These are phyloP conservation scores for Bryoerythrophyllum caledonicum DNA, from an alignment of 225 moss, liverwort and hornwort species.

Conservation along the genomic window DNA sequence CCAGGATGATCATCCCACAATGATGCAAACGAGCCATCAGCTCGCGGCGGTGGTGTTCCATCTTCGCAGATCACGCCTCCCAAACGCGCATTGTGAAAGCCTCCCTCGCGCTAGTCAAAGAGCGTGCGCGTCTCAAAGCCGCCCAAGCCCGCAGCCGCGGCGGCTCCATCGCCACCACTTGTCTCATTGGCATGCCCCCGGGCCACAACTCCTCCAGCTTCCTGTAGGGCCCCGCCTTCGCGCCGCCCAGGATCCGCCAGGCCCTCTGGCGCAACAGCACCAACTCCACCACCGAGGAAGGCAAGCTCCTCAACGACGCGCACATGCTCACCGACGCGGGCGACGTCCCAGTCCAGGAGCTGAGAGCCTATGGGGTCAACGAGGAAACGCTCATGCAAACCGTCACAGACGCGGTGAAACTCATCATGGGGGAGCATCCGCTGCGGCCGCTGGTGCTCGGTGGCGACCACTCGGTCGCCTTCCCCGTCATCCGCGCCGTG, in stretches of 20 bases:
- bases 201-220: neutral
- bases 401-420: slow-evolving; percentile 61
- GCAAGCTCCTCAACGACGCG: slow-evolving; percentile 57
- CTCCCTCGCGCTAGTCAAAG: slow-evolving; percentile 51
- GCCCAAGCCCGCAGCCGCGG: slow-evolving; percentile 51
- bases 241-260: slow-evolving; percentile 68
- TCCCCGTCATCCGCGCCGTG: slow-evolving; percentile 60
- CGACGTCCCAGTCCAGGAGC: slow-evolving; percentile 71
- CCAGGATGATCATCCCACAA: too few species aligned
- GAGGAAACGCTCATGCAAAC: slow-evolving; percentile 64
- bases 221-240: slow-evolving; percentile 32
- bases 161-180: slow-evolving; percentile 58
- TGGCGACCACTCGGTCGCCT: slow-evolving; percentile 74
- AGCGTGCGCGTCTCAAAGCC: slow-evolving; percentile 59
- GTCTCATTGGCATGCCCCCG: slow-evolving; percentile 34
- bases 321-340: slow-evolving; percentile 65
- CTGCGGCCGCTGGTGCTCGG: slow-evolving; percentile 66
- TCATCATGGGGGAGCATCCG: slow-evolving; percentile 67
- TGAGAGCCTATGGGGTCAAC: slow-evolving; percentile 58
- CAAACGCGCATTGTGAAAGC: slow-evolving; percentile 61
- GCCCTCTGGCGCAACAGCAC: slow-evolving; percentile 82
- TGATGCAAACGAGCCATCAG: too few species aligned
- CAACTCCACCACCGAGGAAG: slow-evolving; percentile 63
- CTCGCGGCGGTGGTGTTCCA: slow-evolving; percentile 15
- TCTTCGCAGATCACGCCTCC: slow-evolving; percentile 20